Base-by-base conservation (phyloP, 805 yeast genomes). In the Starmerella apicola region DNA sequence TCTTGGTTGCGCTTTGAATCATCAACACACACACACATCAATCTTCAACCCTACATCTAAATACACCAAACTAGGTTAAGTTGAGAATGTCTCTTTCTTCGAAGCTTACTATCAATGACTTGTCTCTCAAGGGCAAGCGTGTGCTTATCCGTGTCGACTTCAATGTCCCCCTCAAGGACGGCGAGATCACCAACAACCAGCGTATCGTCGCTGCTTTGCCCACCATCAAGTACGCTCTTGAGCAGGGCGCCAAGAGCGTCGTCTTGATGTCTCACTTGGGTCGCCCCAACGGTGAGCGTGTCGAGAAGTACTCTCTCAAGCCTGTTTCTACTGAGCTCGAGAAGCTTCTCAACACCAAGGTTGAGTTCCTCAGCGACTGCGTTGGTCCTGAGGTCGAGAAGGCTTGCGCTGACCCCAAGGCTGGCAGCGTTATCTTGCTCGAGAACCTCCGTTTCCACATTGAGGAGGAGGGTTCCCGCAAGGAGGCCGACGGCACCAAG, bases 131-230 rank as follows among this genome's bases (percentile, higher is more conserved):
- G 57, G 86, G 74, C 65, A 86, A 91, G 75, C 78, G 96, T 64
- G 99, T 91, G 65, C 86, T 91, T 71, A 88, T 91, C 74, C 82
- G 99, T 71, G 98, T 93, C 45, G 68, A 64, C 61, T 64, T 64
- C 63, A 64, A 64, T 52, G 69, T 64, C 46, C 69, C 64, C 40
- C 77, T 91, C 57, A 97, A 91, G 61, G 97, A 96, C 55, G 75
- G 74, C 59, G 86, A 78, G 63, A 91, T 91, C 73, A 93, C 99
- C 71, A 91, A 93, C 78, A 93, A 91, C 74, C 97, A 91, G 72
- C 81, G 99, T 71, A 91, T 91, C 61, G 97, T 86, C 58, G 99
- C 98, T 63, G 98, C 99, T 54, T 70, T 93, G 58, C 99, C 99
- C 65, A 88, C 99, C 55, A 91, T 91, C 71, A 66, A 93, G 68